These are phyloP conservation scores for Neoscytalidium dimidiatum DNA, from an alignment of 2,329 filamentous ascomycete species.

Conservation along the genomic window DNA sequence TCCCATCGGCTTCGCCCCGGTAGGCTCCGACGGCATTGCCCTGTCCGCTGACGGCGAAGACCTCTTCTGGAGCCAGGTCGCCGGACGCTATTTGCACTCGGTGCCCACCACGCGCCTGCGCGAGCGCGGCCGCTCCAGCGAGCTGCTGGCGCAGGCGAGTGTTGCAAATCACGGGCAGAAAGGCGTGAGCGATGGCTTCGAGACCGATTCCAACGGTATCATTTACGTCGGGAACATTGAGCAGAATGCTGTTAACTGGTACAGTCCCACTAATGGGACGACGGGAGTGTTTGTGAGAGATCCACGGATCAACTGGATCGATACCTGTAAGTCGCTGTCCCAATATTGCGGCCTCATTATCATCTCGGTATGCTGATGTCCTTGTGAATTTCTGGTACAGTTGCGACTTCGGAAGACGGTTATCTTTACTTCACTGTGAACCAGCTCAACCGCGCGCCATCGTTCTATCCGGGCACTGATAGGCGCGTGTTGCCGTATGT, in stretches of 20 bases:
- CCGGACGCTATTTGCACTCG: slow-evolving; percentile 47
- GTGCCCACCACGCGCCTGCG: slow-evolving; percentile 48
- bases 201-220: slow-evolving; percentile 52
- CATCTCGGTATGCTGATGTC: neutral
- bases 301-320: slow-evolving; percentile 52
- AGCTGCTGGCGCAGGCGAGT: slow-evolving; percentile 47
- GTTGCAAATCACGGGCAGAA: slow-evolving; percentile 49
- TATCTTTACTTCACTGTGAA: slow-evolving; percentile 58
- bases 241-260: slow-evolving; percentile 49
- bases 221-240: slow-evolving; percentile 55
- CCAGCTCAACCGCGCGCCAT: slow-evolving; percentile 44
- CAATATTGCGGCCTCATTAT: neutral
- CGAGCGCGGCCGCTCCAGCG: slow-evolving; percentile 39
- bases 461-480: slow-evolving; percentile 46
- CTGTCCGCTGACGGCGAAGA: slow-evolving; percentile 51
- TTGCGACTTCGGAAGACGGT: slow-evolving; percentile 47
- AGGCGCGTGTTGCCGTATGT: slow-evolving; percentile 45
- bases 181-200: slow-evolving; percentile 54
- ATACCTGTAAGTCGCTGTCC: slow-evolving; percentile 40
- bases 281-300: slow-evolving; percentile 48
- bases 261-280: slow-evolving; percentile 48
- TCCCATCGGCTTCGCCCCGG: slow-evolving; percentile 41
- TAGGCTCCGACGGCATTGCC: slow-evolving; percentile 55
- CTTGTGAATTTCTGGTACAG: slow-evolving; percentile 20
- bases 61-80: slow-evolving; percentile 50